Conservation (phyloP, 768 basidiomycete genomes). For the Podaxis pistillaris region DNA sequence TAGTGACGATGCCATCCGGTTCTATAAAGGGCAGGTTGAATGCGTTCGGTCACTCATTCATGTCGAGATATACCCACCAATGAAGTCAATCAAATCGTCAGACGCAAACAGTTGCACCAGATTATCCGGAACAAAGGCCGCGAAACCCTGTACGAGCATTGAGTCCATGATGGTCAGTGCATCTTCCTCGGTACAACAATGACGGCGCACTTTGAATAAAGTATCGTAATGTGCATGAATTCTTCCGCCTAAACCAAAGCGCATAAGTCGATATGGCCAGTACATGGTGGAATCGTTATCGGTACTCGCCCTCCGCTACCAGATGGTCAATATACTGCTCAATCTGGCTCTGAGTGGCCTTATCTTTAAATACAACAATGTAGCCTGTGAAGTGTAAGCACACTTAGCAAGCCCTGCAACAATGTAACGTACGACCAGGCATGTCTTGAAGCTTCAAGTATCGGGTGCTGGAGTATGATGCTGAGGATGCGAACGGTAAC, state of each 20-base stretch:
- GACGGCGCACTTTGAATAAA: conserved; percentile 35
- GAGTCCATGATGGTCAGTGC: neutral
- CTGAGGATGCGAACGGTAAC: neutral
- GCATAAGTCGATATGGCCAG: neutral
- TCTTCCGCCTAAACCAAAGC: conserved; percentile 37
- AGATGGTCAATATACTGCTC: conserved; percentile 39
- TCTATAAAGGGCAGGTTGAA: conserved; percentile 26
- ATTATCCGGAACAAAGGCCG: conserved; percentile 26
- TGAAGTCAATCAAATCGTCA: conserved; percentile 40
- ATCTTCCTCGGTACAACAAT: neutral
- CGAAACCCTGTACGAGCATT: conserved; percentile 24
- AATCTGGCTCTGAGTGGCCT: conserved; percentile 38
- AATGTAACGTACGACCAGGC: neutral
- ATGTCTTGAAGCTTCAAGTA: neutral
- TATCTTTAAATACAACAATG: conserved; percentile 56
- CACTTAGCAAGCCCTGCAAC: neutral
- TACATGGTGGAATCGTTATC: neutral
- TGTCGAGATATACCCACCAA: conserved; percentile 34
- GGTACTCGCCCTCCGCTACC: conserved; percentile 32
- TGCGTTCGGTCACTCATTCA: neutral
- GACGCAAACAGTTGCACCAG: conserved; percentile 31
- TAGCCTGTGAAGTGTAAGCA: conserved; percentile 32
- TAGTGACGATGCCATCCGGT: conserved; percentile 40
- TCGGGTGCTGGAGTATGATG: neutral
- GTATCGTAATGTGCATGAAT: conserved; percentile 38